Conservation (phyloP, 208 protist species). For the Leishmania major region DNA sequence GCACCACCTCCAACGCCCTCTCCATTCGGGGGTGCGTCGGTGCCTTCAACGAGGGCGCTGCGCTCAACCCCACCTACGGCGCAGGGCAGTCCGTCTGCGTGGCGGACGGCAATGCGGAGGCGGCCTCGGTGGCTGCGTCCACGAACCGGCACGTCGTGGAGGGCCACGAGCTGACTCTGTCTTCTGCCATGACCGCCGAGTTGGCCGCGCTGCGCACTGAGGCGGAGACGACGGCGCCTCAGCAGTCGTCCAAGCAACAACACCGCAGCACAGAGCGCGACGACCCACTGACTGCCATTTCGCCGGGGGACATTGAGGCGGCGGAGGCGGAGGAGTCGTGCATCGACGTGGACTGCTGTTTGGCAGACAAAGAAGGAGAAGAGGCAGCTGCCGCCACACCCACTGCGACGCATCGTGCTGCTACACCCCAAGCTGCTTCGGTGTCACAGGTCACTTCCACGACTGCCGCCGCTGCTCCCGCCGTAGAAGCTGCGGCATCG, state of each 20-base stretch:
- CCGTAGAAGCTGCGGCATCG: neutral
- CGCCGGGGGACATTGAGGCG: neutral
- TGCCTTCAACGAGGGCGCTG: constrained; percentile 23
- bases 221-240: constrained; percentile 3
- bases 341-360: constrained; percentile 19
- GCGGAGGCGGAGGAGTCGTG: constrained; percentile 3
- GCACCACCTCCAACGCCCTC: neutral
- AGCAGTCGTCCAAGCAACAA: neutral
- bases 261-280: neutral
- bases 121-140: neutral
- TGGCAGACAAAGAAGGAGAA: neutral
- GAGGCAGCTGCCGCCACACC: neutral
- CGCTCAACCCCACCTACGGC: constrained; percentile 1
- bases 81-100: neutral
- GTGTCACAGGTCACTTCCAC: neutral
- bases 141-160: constrained; percentile 1
- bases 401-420: neutral
- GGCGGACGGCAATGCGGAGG: neutral
- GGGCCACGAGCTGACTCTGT: constrained; percentile 16
- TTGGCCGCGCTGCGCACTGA: constrained; percentile 4
- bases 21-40: constrained; percentile 19
- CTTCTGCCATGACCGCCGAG: constrained; percentile 18
- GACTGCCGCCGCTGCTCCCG: neutral
- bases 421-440: neutral
- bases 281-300: neutral